Percentiles rank a stretch among this genome's conserved stretches.
Conservation (phyloP, 805 yeast genomes). For the Wickerhamiella spandovensis region DNA sequence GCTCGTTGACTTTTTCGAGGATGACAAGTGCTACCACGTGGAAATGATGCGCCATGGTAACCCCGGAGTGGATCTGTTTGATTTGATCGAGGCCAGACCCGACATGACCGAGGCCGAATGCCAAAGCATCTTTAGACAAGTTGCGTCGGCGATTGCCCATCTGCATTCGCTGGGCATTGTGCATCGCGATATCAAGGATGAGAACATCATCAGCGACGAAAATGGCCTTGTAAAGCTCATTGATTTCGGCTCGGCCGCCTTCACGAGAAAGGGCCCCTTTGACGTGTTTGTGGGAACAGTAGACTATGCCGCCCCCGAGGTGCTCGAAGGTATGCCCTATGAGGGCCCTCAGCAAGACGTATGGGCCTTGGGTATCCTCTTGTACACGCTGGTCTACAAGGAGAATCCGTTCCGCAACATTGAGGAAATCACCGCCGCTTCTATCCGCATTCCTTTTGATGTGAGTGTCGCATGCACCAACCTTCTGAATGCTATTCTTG, state of each 20-base stretch:
- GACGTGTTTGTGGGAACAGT: constrained; percentile 96
- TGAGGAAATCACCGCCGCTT: constrained; percentile 86
- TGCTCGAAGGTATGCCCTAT: constrained; percentile 73
- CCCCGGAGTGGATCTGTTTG: constrained; percentile 88
- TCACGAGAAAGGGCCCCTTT: constrained; percentile 81
- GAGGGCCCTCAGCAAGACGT: constrained; percentile 92
- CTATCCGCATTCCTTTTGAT: constrained; percentile 39
- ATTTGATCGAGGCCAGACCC: constrained; percentile 73
- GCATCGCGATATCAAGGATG: constrained; percentile 92
- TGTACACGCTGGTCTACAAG: constrained; percentile 80
- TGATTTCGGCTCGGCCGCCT: constrained; percentile 94
- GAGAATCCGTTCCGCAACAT: constrained; percentile 94
- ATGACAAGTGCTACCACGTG: constrained; percentile 73
- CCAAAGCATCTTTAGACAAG: constrained; percentile 62
- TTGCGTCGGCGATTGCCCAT: constrained; percentile 66
- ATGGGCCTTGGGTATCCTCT: constrained; percentile 89
- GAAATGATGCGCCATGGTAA: constrained; percentile 85
- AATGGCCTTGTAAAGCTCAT: constrained; percentile 65
- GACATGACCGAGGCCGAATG: constrained; percentile 73
- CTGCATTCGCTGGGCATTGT: constrained; percentile 77
- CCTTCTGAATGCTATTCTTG: constrained; percentile 51
- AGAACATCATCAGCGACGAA: constrained; percentile 77
- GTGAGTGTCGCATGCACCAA: constrained; percentile 45
- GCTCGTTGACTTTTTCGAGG: constrained; percentile 85
- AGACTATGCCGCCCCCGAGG: constrained; percentile 97